Evolutionary conservation across 148 eudicot species (phyloP), one percentile per base, ranked within the genome.

Genomic region (Rhododendron ovatum): DNA sequence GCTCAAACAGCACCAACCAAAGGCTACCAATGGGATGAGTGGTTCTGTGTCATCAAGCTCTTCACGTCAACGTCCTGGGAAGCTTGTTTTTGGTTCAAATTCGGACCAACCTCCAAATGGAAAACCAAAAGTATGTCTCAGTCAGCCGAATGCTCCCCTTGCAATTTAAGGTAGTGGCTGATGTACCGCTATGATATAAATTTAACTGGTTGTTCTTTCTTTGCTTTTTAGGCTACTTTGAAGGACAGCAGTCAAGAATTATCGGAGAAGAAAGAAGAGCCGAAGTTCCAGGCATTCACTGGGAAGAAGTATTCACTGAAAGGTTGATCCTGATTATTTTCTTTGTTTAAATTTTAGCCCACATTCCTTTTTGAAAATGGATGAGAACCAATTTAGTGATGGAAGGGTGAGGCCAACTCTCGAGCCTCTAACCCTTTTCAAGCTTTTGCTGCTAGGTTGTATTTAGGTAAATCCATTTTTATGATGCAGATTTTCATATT

Each of bases 81-180:
- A 86, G 85, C 88, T 86, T 86, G 88, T 86, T 11, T 86, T 86
- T 47, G 88, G 85, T 22, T 86, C 88, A 61, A 82, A 83, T 59
- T 85, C 43, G 24, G 88, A 86, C 61, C 85, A 82, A 77, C 45
- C 55, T 57, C 47, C 85, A 83, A 77, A 76, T 59, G 82, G 35
- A 83, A 86, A n/a, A 77, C 85, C 82, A 45, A 83, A 86, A 45
- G 88, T 86, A 83, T 33, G 85, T 59, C 55, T 43, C 7, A 33
- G 13, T 84, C 51, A 2, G 26, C 17, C 24, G 5, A n/a, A 48
- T 43, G 11, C 5, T 15, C 39, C 61, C 15, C 11, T 80, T 80
- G 17, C 53, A 13, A 8, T 11, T 41, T 76, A 37, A 37, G 18
- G 78, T 78, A 43, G 26, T 79, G 63, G 43, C 26, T 33, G 37